Base-by-base conservation (phyloP, 2,329 filamentous ascomycete species). In the Pseudopyricularia cyperi region DNA sequence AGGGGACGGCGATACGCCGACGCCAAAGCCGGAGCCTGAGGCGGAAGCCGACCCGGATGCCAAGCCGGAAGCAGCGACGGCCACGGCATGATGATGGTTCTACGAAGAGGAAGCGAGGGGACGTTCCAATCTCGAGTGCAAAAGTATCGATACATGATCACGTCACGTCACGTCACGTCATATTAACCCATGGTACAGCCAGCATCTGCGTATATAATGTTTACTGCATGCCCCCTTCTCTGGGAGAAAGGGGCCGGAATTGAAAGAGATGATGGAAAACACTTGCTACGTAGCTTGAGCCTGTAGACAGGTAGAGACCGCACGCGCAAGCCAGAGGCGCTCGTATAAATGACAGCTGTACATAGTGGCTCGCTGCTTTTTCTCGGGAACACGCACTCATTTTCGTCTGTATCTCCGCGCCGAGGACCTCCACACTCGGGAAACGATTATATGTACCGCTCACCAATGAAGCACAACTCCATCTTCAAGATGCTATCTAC, bases 1-100 rank as follows among this genome's bases (percentile, higher is more conserved):
- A 7, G 55, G 52, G 35, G 52, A 34, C 9, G 54, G 50, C 14
- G 55, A 56, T 24, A 55, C 59, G 37, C 57, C 59, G 6, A 58
- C 60, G 52, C 58, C 59, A 26, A 58, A 19, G 22, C 48, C 48
- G 48, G 33, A 44, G 19, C 19, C 22, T 12, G 39, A 24, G 39
- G 12, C 19, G 19, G 39, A 24, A 24, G 7, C 55, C 33, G 48
- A 52, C 17, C 54, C 57, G 46, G 57, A 58, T 52, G 17, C 39
- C 39, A 44, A 44, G 39, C 15, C 39, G 12, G 56, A 59, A 51
- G 55, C 50, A 22, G 54, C 56, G 14, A 56, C 52, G 8, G 58
- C 51, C 32, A 28, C 47, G 15, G 48, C 33, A 8, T 6, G 28
- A 35, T 44, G 39, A 44, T 6, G 35, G 32, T 19, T 3, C 28